Evolutionary conservation across 148 eudicot species (phyloP).

Genomic region (Camellia sinensis): DNA sequence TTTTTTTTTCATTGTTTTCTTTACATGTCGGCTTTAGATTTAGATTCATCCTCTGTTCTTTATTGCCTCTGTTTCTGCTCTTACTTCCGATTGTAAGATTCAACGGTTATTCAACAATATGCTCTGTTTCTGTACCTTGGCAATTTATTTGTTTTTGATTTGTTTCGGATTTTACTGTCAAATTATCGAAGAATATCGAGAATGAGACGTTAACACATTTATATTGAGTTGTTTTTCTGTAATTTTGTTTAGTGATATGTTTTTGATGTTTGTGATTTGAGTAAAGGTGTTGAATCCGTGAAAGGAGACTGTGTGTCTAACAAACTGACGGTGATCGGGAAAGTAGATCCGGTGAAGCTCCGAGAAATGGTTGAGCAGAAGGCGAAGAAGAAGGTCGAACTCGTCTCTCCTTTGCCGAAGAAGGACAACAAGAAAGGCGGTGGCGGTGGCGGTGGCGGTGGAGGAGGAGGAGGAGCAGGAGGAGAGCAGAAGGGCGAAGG

Average conservation of each 20-base stretch:
- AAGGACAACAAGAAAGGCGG: slow-evolving; percentile 16
- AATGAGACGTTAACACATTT: neutral
- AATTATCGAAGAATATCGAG: neutral
- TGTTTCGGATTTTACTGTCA: neutral
- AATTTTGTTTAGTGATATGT: neutral
- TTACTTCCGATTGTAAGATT: neutral
- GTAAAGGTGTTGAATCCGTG: slow-evolving; percentile 42
- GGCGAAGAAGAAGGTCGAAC: slow-evolving; percentile 42
- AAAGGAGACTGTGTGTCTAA: slow-evolving; percentile 26
- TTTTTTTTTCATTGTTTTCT: neutral
- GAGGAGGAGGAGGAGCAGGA: slow-evolving; percentile 15
- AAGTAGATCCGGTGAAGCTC: slow-evolving; percentile 47
- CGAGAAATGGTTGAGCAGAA: slow-evolving; percentile 44
- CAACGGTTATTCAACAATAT: neutral
- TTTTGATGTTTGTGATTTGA: neutral
- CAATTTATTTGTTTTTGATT: neutral
- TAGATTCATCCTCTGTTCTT: neutral
- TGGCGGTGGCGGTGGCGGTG: slow-evolving; percentile 8
- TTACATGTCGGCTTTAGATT: neutral
- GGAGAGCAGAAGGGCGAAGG: slow-evolving; percentile 3
- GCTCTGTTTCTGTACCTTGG: neutral
- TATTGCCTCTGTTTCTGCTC: neutral
- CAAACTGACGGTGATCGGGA: slow-evolving; percentile 40
- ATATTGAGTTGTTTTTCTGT: neutral
- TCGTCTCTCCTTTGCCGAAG: slow-evolving; percentile 47